Evolutionary conservation across 306 rosid genomes (phyloP).

Genomic region (Purshia tridentata): DNA sequence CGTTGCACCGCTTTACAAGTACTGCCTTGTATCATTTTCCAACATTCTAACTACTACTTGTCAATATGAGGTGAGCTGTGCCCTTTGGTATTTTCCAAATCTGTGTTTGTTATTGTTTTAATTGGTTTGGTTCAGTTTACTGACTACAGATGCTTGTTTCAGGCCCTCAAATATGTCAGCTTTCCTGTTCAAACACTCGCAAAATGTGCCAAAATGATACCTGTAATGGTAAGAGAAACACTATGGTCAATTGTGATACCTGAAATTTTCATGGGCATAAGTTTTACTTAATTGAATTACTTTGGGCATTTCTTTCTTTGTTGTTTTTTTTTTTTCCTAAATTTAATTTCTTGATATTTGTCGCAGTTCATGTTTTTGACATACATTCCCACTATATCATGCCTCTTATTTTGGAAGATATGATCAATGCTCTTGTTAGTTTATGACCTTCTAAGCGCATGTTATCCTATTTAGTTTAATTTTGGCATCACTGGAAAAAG

Average conservation of each 20-base stretch:
- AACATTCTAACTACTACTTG: constrained; percentile 94
- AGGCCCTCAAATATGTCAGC: constrained; percentile 98
- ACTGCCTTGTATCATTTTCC: constrained; percentile 72
- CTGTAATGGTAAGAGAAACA: constrained; percentile 79
- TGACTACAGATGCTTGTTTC: constrained; percentile 26
- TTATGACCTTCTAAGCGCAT: not conserved
- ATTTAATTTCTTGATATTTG: no score
- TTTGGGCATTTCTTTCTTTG: no score
- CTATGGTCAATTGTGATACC: not conserved
- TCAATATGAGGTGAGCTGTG: constrained; percentile 76
- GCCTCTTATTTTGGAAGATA: no score
- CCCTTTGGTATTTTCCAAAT: not conserved
- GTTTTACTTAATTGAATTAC: no score
- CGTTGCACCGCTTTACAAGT: constrained; percentile 88
- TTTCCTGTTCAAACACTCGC: constrained; percentile 98
- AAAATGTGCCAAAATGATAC: constrained; percentile 96
- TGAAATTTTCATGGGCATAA: not conserved
- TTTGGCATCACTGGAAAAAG: not conserved
- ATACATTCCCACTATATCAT: no score
- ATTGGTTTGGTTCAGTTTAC: constrained; percentile 14
- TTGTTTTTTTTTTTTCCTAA: no score
- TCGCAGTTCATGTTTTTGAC: no score
- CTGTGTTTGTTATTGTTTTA: not conserved
- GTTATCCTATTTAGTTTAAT: not conserved
- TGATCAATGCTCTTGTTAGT: not conserved